These are phyloP conservation scores for Carex cristatella DNA, from an alignment of 176 grass and related monocot species.

Conservation along the genomic window DNA sequence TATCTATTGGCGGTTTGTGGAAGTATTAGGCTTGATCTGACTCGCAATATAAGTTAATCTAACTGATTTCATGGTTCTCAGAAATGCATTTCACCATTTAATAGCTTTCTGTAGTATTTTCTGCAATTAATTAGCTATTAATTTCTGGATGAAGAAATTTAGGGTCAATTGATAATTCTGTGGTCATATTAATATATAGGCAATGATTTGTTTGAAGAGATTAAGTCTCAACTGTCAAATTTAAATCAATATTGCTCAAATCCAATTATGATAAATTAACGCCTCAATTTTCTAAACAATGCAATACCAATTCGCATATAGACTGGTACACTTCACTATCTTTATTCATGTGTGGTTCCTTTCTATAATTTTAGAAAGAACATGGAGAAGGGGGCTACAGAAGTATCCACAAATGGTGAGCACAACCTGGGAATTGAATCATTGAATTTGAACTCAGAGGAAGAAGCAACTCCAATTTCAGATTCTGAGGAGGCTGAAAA, in stretches of 20 bases:
- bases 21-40: not conserved
- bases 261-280: not conserved
- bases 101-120: not conserved
- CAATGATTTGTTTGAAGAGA: not conserved
- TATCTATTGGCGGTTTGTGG: not conserved
- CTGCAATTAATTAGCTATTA: not conserved
- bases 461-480: slow-evolving; percentile 24
- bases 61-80: not conserved
- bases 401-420: slow-evolving; percentile 54
- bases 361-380: slow-evolving; percentile 37
- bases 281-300: not conserved
- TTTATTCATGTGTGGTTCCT: slow-evolving; percentile 20
- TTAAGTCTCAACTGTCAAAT: not conserved
- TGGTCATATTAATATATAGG: not conserved
- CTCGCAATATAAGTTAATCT: not conserved
- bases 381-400: slow-evolving; percentile 43
- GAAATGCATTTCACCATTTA: not conserved
- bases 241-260: not conserved
- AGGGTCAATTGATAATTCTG: not conserved
- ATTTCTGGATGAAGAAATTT: not conserved
- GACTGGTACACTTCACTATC: not conserved
- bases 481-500: slow-evolving; percentile 27
- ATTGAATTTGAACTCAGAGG: slow-evolving; percentile 40
- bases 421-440: slow-evolving; percentile 30
- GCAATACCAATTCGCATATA: not conserved